Base-by-base conservation (phyloP, 2,329 filamentous ascomycete species). In the Venturia nashicola region DNA sequence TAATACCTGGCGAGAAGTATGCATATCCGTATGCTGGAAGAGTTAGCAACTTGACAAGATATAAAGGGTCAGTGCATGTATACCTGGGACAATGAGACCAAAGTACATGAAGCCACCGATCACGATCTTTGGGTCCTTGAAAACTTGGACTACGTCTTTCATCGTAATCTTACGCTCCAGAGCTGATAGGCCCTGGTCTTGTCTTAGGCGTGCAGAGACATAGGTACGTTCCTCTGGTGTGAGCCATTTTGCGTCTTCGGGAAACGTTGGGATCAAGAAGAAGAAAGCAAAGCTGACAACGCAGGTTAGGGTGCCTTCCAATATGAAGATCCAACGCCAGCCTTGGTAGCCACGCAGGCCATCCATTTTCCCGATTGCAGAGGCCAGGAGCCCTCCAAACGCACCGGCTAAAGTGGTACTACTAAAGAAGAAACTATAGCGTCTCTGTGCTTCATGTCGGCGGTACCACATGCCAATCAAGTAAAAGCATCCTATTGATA, bases 401-500 rank as follows among this genome's bases (percentile, higher is more conserved):
- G 91, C 89, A 40, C 89, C 89, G 0, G 89, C 89, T 3, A 93
- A 78, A 0, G 87, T 89, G 0, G 89, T 92, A 36, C 83, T 90
- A 70, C 84, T 86, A 79, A 97, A 97, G 80, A 97, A 97, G 79
- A 97, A 92, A 18, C 87, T 89, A 76, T 92, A 97, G 39, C 94
- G 86, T 71, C 91, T 90, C 76, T 97, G 93, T 2, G 92, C 91
- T 76, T 97, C 94, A 55, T 80, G 80, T 65, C 93, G 85, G 65
- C 87, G 86, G 70, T 97, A 99, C 91, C 89, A 95, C 86, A 93
- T 93, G 65, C 89, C 86, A 66, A 91, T 86, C 8, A 92, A 77
- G 71, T 91, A 89, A 71, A 88, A 82, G 5, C 72, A 65, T 66
- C 20, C 36, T 42, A 32, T 20, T 34, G 40, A 8, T 8, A 1